These are phyloP conservation scores for Sclerotinia minor DNA, from an alignment of 2,329 filamentous ascomycete species.

Conservation along the genomic window DNA sequence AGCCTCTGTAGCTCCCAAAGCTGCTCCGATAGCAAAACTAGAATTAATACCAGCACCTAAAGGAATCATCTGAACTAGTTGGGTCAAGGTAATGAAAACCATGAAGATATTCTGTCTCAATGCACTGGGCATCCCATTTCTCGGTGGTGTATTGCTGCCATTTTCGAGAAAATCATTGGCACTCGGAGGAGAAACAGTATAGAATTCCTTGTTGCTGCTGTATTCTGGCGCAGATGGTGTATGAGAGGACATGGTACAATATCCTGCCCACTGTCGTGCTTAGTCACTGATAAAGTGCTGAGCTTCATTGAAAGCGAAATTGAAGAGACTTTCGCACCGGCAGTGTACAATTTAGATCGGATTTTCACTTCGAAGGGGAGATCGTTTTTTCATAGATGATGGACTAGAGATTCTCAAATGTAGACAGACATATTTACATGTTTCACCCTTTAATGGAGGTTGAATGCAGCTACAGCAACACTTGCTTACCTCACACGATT, in stretches of 20 bases:
- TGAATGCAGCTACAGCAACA: neutral
- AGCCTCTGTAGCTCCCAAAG: slow-evolving; percentile 13
- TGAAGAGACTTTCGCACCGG: neutral
- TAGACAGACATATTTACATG: slow-evolving; percentile 8
- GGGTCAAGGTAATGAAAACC: slow-evolving; percentile 21
- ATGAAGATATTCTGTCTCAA: slow-evolving; percentile 19
- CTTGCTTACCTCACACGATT: neutral
- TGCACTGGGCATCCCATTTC: neutral
- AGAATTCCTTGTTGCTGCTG: neutral
- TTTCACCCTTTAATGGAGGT: neutral
- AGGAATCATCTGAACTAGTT: slow-evolving; percentile 24
- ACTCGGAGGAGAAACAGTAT: neutral
- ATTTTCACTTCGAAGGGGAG: neutral
- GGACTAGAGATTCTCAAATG: slow-evolving; percentile 2
- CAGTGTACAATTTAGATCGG: neutral
- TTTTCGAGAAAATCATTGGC: neutral
- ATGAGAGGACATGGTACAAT: neutral
- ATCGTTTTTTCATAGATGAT: neutral
- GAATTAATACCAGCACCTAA: slow-evolving; percentile 21
- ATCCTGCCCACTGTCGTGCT: neutral
- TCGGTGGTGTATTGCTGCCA: slow-evolving; percentile 10
- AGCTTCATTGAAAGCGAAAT: neutral
- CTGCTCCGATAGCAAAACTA: slow-evolving; percentile 15
- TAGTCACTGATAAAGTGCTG: neutral
- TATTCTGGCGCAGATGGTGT: neutral